Conservation (phyloP, 2,329 filamentous ascomycete genomes). For the Allantophomopsis lycopodina region DNA sequence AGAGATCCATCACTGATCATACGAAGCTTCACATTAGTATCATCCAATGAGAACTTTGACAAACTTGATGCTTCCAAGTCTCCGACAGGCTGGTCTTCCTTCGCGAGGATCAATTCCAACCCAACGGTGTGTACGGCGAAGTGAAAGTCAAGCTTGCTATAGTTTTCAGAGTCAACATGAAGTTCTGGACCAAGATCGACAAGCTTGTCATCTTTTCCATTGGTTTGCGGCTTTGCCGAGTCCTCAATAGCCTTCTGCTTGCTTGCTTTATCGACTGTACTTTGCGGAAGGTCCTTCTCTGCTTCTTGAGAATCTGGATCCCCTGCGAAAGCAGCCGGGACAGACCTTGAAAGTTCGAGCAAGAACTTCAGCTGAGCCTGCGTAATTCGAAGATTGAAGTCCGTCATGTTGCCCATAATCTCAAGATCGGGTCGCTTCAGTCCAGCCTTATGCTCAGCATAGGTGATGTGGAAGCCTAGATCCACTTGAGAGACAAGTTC, state of each 20-base stretch:
- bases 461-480: conserved; percentile 81
- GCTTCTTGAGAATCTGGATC: conserved; percentile 59
- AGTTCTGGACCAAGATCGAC: conserved; percentile 58
- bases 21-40: conserved; percentile 80
- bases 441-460: conserved; percentile 71
- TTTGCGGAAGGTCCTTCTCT: conserved; percentile 58
- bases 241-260: too few relatives aligned
- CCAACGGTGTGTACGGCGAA: conserved; percentile 84
- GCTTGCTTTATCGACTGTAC: conserved; percentile 12
- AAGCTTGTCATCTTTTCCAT: conserved; percentile 22
- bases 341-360: conserved; percentile 73
- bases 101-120: conserved; percentile 71
- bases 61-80: conserved; percentile 68
- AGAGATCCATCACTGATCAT: conserved; percentile 87
- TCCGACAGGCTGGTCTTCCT: conserved; percentile 64
- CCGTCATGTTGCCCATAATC: conserved; percentile 82
- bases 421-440: conserved; percentile 79
- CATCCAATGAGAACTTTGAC: conserved; percentile 87
- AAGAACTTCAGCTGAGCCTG: conserved; percentile 86
- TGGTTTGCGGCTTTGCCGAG: conserved; percentile 3
- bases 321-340: conserved; percentile 74
- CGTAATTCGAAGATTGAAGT: conserved; percentile 80
- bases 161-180: conserved; percentile 52
- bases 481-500: conserved; percentile 98
- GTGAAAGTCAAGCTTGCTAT: conserved; percentile 86